Conservation (phyloP, 129 eudicot species). For the Flaveria trinervia region DNA sequence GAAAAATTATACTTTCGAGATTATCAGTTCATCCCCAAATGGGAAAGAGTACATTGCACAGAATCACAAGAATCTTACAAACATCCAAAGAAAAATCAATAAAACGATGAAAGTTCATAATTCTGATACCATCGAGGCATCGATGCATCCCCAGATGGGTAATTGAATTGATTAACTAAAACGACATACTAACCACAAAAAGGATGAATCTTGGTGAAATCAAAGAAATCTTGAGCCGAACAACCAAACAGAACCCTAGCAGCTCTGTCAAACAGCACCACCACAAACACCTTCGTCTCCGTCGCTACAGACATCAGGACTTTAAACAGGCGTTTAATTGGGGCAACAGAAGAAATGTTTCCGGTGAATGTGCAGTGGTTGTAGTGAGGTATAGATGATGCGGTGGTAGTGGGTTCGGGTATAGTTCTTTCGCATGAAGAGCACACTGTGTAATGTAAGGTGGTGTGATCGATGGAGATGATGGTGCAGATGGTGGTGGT, state of each 20-base stretch:
- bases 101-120: background rate
- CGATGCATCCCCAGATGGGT: background rate
- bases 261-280: constrained; percentile 84
- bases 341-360: background rate
- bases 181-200: constrained; percentile 51
- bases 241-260: constrained; percentile 93
- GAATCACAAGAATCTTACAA: background rate
- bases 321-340: constrained; percentile 76
- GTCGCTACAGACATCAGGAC: constrained; percentile 86
- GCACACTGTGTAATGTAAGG: constrained; percentile 65
- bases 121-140: background rate
- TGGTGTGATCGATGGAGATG: constrained; percentile 61
- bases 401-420: constrained; percentile 31
- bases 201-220: constrained; percentile 74
- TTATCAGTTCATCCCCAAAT: too few species aligned
- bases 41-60: background rate
- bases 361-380: constrained; percentile 44
- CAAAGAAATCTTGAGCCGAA: constrained; percentile 76
- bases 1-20: background rate
- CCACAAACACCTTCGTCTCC: constrained; percentile 72
- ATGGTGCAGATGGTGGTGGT: constrained; percentile 59
- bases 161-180: background rate
- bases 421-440: constrained; percentile 68
- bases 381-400: constrained; percentile 38
- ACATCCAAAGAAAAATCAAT: too few species aligned